A percentile compares a stretch with the other conserved stretches of the same genome.
Conservation (phyloP, 2,329 filamentous ascomycete genomes). For the Penicillium sp. region DNA sequence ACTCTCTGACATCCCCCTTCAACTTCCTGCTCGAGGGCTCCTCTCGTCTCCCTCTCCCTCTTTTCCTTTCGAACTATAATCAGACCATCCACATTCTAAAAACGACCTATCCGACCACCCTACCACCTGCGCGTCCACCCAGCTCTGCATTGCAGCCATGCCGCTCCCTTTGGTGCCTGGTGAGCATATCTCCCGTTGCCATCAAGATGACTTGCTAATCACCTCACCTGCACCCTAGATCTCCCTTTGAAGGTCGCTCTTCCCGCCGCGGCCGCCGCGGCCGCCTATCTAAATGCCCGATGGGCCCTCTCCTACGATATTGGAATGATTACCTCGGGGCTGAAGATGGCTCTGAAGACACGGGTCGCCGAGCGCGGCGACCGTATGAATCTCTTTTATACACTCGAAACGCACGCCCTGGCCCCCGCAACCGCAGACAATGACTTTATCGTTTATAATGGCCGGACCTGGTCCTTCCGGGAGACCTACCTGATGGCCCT, state of each 20-base stretch:
- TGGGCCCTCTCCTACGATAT: conserved; percentile 69
- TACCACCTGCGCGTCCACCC: no score
- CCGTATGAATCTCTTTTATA: conserved; percentile 73
- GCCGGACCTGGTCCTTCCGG: conserved; percentile 72
- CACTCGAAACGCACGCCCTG: conserved; percentile 69
- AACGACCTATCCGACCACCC: no score
- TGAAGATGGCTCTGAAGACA: conserved; percentile 52
- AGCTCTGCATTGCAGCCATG: conserved; percentile 10
- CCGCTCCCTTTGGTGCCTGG: no score
- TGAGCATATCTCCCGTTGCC: no score
- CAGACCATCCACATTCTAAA: no score
- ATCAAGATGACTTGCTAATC: conserved; percentile 8
- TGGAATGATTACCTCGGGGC: conserved; percentile 59
- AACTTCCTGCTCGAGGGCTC: no score
- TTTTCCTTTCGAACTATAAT: no score
- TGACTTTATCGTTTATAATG: conserved; percentile 70
- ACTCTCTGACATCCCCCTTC: no score
- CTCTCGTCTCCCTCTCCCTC: no score
- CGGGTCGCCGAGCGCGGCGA: conserved; percentile 59
- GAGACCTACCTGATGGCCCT: conserved; percentile 72
- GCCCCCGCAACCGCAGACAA: conserved; percentile 56
- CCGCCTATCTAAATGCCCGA: conserved; percentile 80
- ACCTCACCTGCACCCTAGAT: conserved; percentile 23
- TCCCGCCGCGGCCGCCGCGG: conserved; percentile 66
- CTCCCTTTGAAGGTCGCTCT: conserved; percentile 51